These are phyloP conservation scores for Leucocoprinus leucothites DNA, from an alignment of 768 basidiomycete genomes.

Conservation along the genomic window DNA sequence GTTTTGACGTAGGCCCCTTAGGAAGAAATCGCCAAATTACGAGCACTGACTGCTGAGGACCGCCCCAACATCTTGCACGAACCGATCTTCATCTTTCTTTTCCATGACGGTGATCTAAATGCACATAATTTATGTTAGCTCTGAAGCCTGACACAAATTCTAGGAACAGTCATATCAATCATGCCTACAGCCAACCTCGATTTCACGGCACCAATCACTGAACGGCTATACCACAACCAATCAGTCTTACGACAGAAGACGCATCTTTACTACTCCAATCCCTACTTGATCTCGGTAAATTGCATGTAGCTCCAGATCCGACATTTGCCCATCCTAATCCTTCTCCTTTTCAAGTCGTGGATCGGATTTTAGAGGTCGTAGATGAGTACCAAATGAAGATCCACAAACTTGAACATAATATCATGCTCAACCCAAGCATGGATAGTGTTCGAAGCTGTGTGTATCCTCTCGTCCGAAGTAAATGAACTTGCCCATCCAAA, in stretches of 20 bases:
- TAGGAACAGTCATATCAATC: slow-evolving; percentile 61
- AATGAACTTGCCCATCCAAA: background rate
- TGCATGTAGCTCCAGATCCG: background rate
- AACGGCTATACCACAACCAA: slow-evolving; percentile 53
- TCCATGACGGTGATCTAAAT: slow-evolving; percentile 45
- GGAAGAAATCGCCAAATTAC: slow-evolving; percentile 22
- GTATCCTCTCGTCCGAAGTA: slow-evolving; percentile 19
- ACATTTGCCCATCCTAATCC: background rate
- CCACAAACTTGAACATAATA: slow-evolving; percentile 51
- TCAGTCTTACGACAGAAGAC: slow-evolving; percentile 66
- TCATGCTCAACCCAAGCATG: slow-evolving; percentile 58
- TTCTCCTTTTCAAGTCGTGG: slow-evolving; percentile 43
- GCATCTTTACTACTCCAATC: slow-evolving; percentile 59
- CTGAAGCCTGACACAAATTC: background rate
- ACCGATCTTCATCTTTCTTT: slow-evolving; percentile 64
- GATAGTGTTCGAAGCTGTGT: slow-evolving; percentile 53
- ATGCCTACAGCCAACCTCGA: slow-evolving; percentile 40
- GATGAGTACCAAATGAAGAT: slow-evolving; percentile 66
- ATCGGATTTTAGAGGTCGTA: slow-evolving; percentile 59
- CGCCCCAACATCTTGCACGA: slow-evolving; percentile 53
- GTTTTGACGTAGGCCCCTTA: background rate
- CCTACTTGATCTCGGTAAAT: slow-evolving; percentile 49
- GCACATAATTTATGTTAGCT: too few species aligned
- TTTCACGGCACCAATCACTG: slow-evolving; percentile 52
- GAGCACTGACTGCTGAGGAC: slow-evolving; percentile 40